Evolutionary conservation across 345 rosid species (phyloP), one percentile per base, ranked within the genome.

Genomic region (Gossypium turneri): DNA sequence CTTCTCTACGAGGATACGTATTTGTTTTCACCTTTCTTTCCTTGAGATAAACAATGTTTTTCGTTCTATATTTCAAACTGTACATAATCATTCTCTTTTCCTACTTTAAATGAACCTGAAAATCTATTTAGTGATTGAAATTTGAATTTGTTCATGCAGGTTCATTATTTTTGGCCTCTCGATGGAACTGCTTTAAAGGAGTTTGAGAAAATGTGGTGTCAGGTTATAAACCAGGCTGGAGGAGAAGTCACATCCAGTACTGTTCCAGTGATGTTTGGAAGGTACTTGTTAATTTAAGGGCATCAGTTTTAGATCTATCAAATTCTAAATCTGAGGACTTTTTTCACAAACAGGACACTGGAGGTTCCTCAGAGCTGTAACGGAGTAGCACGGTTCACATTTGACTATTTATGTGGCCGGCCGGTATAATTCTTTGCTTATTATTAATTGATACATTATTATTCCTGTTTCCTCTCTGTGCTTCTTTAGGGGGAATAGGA

Each of bases 201-300:
- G 80, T 87, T 89, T 70, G 90, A 92, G 84, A 85, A 78, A 73
- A 78, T 79, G 79, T 94, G 98, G 97, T 71, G 58, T 73, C 91
- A 86, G 76, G 83, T 88, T 73, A 92, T 90, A 51, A 80, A 75
- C 53, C 82, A 85, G 74, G 79, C 78, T 50, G 91, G 90, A 19
- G 90, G 90, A 75, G 81, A 85, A 78, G 84, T 94, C 78, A 86
- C 82, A 65, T 87, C 92, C 16, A 72, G 53, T 7, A 87, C 89
- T 25, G 82, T 94, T 51, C 90, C 90, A 22, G 94, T 94, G 69
- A 94, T 94, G 97, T 92, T 94, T 81, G 98, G 98, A 73, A 94
- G 98, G 98, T 94, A 86, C 22, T 65, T 78, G 12, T 74, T 29
- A 67, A 64, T 75, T 41, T 22, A 65, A 22, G 22, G 41, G 0